phyloP scores from a whole-genome alignment of 352 stramenopile genomes.

The Pythium aristosporum region DNA sequence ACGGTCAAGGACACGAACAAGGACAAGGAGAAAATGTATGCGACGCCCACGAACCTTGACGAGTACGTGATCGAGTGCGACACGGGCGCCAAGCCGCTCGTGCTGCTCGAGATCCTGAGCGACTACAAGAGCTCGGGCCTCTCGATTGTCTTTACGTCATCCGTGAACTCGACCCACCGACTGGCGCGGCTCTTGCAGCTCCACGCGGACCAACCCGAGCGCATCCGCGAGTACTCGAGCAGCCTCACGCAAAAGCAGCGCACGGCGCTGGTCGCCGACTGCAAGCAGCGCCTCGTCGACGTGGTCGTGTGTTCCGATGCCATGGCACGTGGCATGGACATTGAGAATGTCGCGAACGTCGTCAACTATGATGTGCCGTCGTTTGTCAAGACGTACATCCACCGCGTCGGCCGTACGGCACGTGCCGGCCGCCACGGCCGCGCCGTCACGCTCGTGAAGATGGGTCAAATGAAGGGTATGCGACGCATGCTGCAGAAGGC shows the following conservation, averaged over 20 bases:
- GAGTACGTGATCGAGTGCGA: conserved; percentile 94
- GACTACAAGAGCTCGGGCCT: conserved; percentile 63
- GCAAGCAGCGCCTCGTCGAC: conserved; percentile 60
- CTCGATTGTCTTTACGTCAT: conserved; percentile 96
- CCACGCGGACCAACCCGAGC: conserved; percentile 48
- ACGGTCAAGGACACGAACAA: conserved; percentile 23
- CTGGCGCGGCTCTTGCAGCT: conserved; percentile 94
- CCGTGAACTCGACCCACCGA: conserved; percentile 95
- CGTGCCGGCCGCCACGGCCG: conserved; percentile 75
- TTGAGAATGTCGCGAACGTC: conserved; percentile 89
- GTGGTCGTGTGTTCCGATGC: conserved; percentile 91
- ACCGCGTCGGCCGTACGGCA: conserved; percentile 81
- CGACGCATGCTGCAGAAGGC: conserved; percentile 84
- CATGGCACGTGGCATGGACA: conserved; percentile 93
- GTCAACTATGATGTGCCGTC: conserved; percentile 94
- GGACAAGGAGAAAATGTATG: conserved; percentile 64
- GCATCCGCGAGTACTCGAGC: conserved; percentile 81
- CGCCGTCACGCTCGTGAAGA: conserved; percentile 81
- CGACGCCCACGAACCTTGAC: conserved; percentile 71
- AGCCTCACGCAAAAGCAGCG: conserved; percentile 80
- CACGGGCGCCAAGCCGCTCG: conserved; percentile 93
- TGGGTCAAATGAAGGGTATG: conserved; percentile 78
- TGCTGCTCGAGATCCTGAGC: conserved; percentile 92
- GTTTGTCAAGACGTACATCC: conserved; percentile 92
- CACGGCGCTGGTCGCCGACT: conserved; percentile 72